Percentiles rank a stretch among this genome's conserved stretches.
Evolutionary conservation across 768 basidiomycete genomes (phyloP).

Genomic region (Rhizopogon roseolus): DNA sequence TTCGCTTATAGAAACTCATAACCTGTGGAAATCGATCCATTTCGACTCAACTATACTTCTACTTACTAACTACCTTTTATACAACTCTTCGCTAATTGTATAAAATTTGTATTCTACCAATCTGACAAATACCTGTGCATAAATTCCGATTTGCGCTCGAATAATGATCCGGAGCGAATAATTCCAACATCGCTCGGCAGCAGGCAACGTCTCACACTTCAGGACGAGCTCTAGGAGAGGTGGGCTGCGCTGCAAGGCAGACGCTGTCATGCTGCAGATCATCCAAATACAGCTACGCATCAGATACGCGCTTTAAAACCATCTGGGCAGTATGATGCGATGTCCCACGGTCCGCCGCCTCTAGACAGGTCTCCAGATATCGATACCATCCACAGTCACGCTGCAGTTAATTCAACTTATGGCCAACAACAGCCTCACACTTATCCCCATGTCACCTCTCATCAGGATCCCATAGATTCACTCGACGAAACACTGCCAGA

Average conservation of each 20-base stretch:
- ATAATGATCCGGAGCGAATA: no score
- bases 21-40: no score
- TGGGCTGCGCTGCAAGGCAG: not conserved
- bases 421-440: conserved; percentile 2
- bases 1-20: no score
- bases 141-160: no score
- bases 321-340: not conserved
- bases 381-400: conserved; percentile 3
- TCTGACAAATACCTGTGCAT: no score
- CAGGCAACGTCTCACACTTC: conserved; percentile 5
- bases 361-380: not conserved
- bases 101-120: no score
- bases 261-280: not conserved
- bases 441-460: not conserved
- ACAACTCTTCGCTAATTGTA: no score
- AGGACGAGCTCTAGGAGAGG: not conserved
- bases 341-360: not conserved
- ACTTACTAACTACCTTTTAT: no score
- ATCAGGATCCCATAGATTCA: not conserved
- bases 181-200: no score
- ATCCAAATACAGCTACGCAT: not conserved
- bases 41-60: no score
- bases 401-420: conserved; percentile 3
- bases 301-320: not conserved
- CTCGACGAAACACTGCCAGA: conserved; percentile 1